Conservation (phyloP, 2,329 filamentous ascomycete species). For the Curvularia sp. region DNA sequence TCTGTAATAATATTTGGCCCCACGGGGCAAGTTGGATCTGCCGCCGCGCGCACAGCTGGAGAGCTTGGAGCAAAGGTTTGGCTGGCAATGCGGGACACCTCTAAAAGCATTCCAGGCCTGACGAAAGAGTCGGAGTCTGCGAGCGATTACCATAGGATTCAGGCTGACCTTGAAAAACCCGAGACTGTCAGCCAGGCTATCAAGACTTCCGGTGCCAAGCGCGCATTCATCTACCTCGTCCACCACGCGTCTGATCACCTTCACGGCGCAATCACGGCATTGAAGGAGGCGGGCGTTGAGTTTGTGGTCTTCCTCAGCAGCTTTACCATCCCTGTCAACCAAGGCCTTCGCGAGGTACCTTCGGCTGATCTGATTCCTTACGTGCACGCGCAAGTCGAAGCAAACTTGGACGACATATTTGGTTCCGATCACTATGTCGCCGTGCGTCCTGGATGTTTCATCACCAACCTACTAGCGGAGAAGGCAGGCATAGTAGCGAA, state of each 20-base stretch:
- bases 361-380: constrained; percentile 43
- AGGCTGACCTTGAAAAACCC: constrained; percentile 56
- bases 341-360: constrained; percentile 11
- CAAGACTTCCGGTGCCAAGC: constrained; percentile 52
- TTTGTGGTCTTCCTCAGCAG: constrained; percentile 56
- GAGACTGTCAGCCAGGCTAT: constrained; percentile 53
- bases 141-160: constrained; percentile 47
- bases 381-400: constrained; percentile 56
- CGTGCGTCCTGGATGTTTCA: constrained; percentile 55
- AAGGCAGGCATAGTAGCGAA: constrained; percentile 37
- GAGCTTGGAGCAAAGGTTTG: constrained; percentile 53
- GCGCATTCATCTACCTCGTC: constrained; percentile 58
- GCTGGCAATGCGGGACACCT: constrained; percentile 57
- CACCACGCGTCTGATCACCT: constrained; percentile 50
- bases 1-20: constrained; percentile 58
- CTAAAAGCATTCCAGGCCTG: constrained; percentile 54
- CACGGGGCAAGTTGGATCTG: constrained; percentile 56
- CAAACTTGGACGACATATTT: constrained; percentile 53
- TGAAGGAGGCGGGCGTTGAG: constrained; percentile 56
- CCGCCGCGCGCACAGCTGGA: constrained; percentile 50
- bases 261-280: constrained; percentile 50
- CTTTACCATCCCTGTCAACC: constrained; percentile 37
- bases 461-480: constrained; percentile 51
- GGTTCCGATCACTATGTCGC: constrained; percentile 49
- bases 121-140: constrained; percentile 34